Conservation (phyloP, 257 asterid species). For the Lycium ferocissimum region DNA sequence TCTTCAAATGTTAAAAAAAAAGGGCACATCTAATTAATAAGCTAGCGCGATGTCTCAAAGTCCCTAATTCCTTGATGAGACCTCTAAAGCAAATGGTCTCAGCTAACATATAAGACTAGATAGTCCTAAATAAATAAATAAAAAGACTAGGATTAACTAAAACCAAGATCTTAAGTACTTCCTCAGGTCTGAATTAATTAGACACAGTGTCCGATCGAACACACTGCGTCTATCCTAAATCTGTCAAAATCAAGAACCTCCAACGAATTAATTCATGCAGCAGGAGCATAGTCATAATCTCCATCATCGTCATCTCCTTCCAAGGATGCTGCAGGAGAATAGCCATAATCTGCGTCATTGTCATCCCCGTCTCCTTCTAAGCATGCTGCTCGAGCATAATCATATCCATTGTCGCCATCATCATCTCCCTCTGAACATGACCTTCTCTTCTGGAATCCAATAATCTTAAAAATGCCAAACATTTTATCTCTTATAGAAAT, state of each 20-base stretch:
- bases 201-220: background rate
- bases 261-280: background rate
- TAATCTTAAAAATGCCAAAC: background rate
- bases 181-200: background rate
- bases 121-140: background rate
- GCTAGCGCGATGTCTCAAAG: too few relatives aligned
- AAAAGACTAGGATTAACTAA: background rate
- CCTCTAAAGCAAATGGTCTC: too few relatives aligned
- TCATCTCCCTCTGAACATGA: too few relatives aligned
- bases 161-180: background rate
- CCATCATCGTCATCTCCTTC: constrained; percentile 5
- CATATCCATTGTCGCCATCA: too few relatives aligned
- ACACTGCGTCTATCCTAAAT: background rate
- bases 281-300: background rate
- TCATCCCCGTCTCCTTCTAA: background rate
- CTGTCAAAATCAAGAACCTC: background rate
- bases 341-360: background rate
- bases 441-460: background rate
- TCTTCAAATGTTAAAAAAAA: too few relatives aligned
- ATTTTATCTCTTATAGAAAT: background rate
- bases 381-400: too few relatives aligned
- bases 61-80: too few relatives aligned
- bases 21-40: too few relatives aligned
- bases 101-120: background rate
- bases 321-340: background rate